These are phyloP conservation scores for Talaromyces rugulosus DNA, from an alignment of 2,329 filamentous ascomycete species.

Conservation along the genomic window DNA sequence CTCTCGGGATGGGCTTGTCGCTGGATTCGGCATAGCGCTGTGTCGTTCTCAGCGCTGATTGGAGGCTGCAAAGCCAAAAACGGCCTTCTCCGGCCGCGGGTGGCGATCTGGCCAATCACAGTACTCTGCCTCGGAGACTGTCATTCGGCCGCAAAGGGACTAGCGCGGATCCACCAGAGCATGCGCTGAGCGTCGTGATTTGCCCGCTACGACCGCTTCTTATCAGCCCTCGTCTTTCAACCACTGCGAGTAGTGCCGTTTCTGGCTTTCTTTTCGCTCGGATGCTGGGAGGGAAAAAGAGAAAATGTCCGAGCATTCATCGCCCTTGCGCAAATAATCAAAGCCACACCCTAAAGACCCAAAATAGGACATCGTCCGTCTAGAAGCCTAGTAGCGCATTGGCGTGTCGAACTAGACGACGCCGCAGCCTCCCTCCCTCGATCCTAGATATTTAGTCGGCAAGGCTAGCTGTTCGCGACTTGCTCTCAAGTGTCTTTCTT, in stretches of 20 bases:
- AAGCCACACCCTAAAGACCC: background rate
- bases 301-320: background rate
- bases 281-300: background rate
- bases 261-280: background rate
- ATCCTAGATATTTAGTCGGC: background rate
- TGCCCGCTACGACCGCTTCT: background rate
- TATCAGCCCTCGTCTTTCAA: background rate
- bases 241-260: background rate
- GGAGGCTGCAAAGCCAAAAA: background rate
- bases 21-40: background rate
- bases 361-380: background rate
- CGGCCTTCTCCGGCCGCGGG: background rate
- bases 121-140: background rate
- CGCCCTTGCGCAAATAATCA: background rate
- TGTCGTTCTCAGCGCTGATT: background rate
- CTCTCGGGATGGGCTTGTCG: background rate
- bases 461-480: background rate
- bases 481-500: background rate
- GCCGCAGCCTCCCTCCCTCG: background rate
- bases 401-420: background rate
- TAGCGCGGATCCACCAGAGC: background rate
- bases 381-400: background rate
- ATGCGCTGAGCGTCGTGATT: background rate
- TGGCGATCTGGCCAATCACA: background rate
- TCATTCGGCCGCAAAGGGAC: background rate